Conservation (phyloP, 306 rosid species). For the Trifolium fragiferum region DNA sequence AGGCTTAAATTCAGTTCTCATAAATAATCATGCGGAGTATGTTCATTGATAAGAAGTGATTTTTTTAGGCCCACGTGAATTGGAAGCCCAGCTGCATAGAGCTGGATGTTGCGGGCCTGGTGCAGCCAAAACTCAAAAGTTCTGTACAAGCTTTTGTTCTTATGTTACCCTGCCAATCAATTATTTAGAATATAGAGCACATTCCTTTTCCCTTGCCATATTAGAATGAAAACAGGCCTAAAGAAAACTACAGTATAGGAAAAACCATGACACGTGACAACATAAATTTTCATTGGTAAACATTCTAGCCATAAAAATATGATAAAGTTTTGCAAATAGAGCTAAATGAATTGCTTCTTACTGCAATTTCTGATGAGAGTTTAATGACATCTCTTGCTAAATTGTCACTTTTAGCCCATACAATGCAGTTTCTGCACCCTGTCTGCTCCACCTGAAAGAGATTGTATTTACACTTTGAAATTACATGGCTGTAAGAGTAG, state of each 20-base stretch:
- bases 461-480: slow-evolving; percentile 24
- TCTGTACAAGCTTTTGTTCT: slow-evolving; percentile 7
- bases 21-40: neutral
- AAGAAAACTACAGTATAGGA: neutral
- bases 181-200: slow-evolving; percentile 18
- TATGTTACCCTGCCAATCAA: slow-evolving; percentile 18
- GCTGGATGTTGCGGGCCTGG: too few relatives aligned
- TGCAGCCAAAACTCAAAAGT: slow-evolving; percentile 18
- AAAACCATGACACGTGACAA: slow-evolving; percentile 26
- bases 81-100: too few relatives aligned
- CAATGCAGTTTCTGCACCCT: slow-evolving; percentile 71
- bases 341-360: slow-evolving; percentile 41
- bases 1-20: neutral
- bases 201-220: slow-evolving; percentile 11
- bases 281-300: slow-evolving; percentile 14
- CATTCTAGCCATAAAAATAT: slow-evolving; percentile 18
- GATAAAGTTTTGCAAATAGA: slow-evolving; percentile 23
- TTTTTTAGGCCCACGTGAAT: too few relatives aligned
- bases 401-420: slow-evolving; percentile 91
- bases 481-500: slow-evolving; percentile 11
- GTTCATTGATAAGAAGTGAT: neutral
- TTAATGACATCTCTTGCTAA: slow-evolving; percentile 81
- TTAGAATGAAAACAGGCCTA: slow-evolving; percentile 30
- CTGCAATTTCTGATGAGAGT: slow-evolving; percentile 65
- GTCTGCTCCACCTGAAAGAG: slow-evolving; percentile 71